Evolutionary conservation across 768 basidiomycete species (phyloP).

Genomic region (Kwoniella bestiolae): DNA sequence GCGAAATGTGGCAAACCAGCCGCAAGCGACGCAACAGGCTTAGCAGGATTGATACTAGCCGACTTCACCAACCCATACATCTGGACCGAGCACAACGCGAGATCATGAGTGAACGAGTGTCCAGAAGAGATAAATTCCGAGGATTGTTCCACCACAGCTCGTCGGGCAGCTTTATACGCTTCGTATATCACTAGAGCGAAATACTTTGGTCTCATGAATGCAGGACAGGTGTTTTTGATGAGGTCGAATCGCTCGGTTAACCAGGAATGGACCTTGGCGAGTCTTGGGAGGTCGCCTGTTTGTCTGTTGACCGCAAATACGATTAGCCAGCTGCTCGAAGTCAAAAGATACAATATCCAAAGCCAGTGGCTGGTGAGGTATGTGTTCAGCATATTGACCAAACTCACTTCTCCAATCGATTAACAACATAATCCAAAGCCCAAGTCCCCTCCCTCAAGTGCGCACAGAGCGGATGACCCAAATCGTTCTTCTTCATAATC

Average conservation of each 20-base stretch:
- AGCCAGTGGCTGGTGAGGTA: too few species aligned
- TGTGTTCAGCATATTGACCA: background rate
- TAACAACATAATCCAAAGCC: slow-evolving; percentile 86
- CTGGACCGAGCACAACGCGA: slow-evolving; percentile 71
- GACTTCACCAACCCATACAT: slow-evolving; percentile 91
- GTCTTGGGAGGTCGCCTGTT: slow-evolving; percentile 67
- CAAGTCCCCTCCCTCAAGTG: slow-evolving; percentile 86
- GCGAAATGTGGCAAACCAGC: slow-evolving; percentile 96
- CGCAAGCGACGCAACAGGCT: slow-evolving; percentile 77
- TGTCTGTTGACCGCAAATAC: slow-evolving; percentile 50
- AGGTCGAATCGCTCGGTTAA: slow-evolving; percentile 83
- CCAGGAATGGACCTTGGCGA: slow-evolving; percentile 79
- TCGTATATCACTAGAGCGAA: slow-evolving; percentile 88
- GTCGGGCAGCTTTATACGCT: slow-evolving; percentile 89
- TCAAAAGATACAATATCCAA: too few species aligned
- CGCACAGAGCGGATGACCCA: slow-evolving; percentile 86
- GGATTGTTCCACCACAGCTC: slow-evolving; percentile 79
- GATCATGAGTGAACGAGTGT: slow-evolving; percentile 84
- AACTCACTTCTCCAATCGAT: slow-evolving; percentile 72
- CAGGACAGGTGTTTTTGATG: slow-evolving; percentile 72
- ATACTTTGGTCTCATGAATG: slow-evolving; percentile 92
- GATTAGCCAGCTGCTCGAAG: background rate
- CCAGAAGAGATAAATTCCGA: slow-evolving; percentile 85
- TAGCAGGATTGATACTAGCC: slow-evolving; percentile 74
- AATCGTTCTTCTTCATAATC: slow-evolving; percentile 86